Conservation (phyloP, 1,284 basidiomycete species). For the Tilletia setariae region DNA sequence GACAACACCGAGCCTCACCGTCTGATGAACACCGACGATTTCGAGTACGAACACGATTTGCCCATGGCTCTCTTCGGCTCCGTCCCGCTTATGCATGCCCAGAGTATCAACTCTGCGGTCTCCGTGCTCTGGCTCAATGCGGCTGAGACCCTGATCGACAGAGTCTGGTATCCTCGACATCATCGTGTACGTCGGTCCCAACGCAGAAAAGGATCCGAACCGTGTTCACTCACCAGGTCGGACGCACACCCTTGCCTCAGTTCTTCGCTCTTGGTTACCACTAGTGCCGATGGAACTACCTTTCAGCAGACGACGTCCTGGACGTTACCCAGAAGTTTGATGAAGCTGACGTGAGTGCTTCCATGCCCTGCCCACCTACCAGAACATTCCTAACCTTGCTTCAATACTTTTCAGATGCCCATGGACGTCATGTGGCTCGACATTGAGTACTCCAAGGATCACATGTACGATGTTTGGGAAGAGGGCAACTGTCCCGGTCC, state of each 20-base stretch:
- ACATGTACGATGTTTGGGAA: constrained; percentile 98
- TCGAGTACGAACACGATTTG: constrained; percentile 89
- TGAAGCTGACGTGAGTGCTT: constrained; percentile 64
- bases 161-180: constrained; percentile 94
- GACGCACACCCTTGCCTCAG: constrained; percentile 79
- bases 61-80: constrained; percentile 71
- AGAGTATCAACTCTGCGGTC: constrained; percentile 66
- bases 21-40: constrained; percentile 93
- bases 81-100: constrained; percentile 89
- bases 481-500: constrained; percentile 87
- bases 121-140: constrained; percentile 85
- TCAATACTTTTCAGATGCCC: constrained; percentile 63
- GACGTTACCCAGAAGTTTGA: constrained; percentile 85
- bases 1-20: constrained; percentile 75
- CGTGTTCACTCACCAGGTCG: constrained; percentile 81
- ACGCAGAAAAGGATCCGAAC: constrained; percentile 74
- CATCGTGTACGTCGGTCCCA: constrained; percentile 86
- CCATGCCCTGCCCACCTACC: constrained; percentile 60
- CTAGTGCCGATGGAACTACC: constrained; percentile 98
- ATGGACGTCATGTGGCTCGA: constrained; percentile 98
- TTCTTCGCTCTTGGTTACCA: constrained; percentile 92
- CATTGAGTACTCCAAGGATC: constrained; percentile 82
- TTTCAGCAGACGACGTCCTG: constrained; percentile 82
- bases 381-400: constrained; percentile 68
- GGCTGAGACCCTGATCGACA: constrained; percentile 94